These are phyloP conservation scores for Aegilops longissima DNA, from an alignment of 176 grass and related monocot species.

Conservation along the genomic window DNA sequence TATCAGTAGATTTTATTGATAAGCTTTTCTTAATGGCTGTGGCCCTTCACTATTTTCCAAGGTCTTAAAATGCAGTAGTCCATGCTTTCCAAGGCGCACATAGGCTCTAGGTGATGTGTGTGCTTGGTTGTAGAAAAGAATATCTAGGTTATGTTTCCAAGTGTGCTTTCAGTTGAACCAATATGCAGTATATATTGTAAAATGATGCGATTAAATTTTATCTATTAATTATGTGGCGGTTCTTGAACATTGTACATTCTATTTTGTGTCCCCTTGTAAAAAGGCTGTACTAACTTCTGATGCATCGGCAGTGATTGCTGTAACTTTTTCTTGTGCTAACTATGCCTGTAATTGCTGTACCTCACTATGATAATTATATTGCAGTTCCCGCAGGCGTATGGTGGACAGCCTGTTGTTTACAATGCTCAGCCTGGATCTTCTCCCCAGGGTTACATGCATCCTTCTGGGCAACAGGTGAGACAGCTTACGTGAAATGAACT, in stretches of 20 bases:
- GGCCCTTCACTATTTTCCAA: too few species aligned
- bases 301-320: too few species aligned
- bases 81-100: background rate
- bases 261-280: background rate
- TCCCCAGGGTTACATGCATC: constrained; percentile 65
- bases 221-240: background rate
- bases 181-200: too few species aligned
- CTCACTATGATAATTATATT: background rate
- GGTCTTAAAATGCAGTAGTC: background rate
- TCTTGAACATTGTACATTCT: background rate
- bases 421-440: constrained; percentile 54
- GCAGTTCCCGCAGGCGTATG: constrained; percentile 58
- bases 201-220: background rate
- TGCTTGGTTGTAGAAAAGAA: background rate
- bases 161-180: background rate
- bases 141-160: background rate
- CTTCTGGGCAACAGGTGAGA: constrained; percentile 48
- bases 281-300: background rate
- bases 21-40: background rate
- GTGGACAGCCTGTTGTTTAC: constrained; percentile 57
- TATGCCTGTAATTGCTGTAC: constrained; percentile 13
- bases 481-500: constrained; percentile 15
- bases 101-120: background rate
- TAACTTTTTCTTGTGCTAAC: background rate
- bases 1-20: constrained; percentile 4